Evolutionary conservation across 1,284 basidiomycete species (phyloP).

Genomic region (Fomitiporia mediterranea): DNA sequence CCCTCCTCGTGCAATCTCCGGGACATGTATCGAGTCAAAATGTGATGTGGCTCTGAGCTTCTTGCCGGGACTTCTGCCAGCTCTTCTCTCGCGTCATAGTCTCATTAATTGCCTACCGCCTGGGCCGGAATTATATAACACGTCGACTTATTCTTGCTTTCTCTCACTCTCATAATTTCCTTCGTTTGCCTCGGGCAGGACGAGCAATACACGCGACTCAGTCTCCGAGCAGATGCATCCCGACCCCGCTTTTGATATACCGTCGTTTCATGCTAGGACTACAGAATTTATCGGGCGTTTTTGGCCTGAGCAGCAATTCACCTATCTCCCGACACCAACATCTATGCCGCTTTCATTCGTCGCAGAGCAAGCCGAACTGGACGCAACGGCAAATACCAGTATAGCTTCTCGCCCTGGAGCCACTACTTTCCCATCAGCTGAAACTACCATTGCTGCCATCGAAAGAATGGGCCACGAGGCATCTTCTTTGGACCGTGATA

Average conservation of each 20-base stretch:
- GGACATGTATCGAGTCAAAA: not conserved
- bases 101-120: not conserved
- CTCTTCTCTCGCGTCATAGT: slow-evolving; percentile 1
- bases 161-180: not conserved
- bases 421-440: too few species aligned
- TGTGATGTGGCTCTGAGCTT: not conserved
- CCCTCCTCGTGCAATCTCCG: not conserved
- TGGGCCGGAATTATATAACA: not conserved
- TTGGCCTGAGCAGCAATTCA: not conserved
- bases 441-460: not conserved
- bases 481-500: too few species aligned
- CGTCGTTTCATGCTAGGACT: not conserved
- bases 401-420: not conserved
- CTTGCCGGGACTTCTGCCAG: not conserved
- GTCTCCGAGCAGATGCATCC: not conserved
- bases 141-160: not conserved
- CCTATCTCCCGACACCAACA: not conserved
- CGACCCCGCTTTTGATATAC: not conserved
- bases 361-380: not conserved
- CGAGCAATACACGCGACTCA: slow-evolving; percentile 3
- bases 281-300: not conserved
- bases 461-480: not conserved
- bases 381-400: not conserved
- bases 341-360: not conserved
- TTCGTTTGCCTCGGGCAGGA: not conserved